These are phyloP conservation scores for Microsporum canis DNA, from an alignment of 2,329 filamentous ascomycete species.

Conservation along the genomic window DNA sequence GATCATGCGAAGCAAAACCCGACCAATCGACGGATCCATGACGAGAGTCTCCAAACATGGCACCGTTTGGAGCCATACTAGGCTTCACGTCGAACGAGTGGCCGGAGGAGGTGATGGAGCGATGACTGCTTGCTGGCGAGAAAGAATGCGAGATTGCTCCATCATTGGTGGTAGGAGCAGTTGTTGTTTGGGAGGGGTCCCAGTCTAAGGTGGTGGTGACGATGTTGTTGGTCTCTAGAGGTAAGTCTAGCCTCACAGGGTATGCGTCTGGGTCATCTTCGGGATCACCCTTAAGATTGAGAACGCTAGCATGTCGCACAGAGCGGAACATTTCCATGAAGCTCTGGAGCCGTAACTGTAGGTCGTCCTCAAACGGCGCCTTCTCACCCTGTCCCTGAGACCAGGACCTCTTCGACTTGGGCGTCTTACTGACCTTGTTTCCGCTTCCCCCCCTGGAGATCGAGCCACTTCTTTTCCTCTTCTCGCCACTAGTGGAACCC, in stretches of 20 bases:
- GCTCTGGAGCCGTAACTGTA: constrained; percentile 33
- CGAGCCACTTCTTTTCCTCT: constrained; percentile 48
- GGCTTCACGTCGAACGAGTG: constrained; percentile 15
- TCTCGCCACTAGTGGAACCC: constrained; percentile 45
- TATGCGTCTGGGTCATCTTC: constrained; percentile 37
- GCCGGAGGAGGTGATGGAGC: constrained; percentile 29
- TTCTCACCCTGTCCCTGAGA: constrained; percentile 58
- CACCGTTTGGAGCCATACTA: constrained; percentile 15
- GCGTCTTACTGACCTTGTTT: constrained; percentile 40
- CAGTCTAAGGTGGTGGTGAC: constrained; percentile 19
- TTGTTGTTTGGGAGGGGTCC: constrained; percentile 22
- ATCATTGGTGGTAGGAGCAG: not conserved
- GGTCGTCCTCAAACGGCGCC: constrained; percentile 33
- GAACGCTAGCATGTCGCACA: constrained; percentile 30
- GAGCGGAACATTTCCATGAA: constrained; percentile 40
- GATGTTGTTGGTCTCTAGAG: constrained; percentile 21
- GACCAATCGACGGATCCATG: constrained; percentile 20
- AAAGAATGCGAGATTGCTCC: constrained; percentile 22
- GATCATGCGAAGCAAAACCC: constrained; percentile 16
- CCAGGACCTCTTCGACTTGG: constrained; percentile 90
- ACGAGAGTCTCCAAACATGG: constrained; percentile 17
- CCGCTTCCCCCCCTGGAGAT: constrained; percentile 37
- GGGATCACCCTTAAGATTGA: constrained; percentile 34
- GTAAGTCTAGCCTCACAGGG: constrained; percentile 28
- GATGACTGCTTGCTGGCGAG: constrained; percentile 32